These are phyloP conservation scores for Torulaspora globosa DNA, from an alignment of 1,139 yeast genomes.

Conservation along the genomic window DNA sequence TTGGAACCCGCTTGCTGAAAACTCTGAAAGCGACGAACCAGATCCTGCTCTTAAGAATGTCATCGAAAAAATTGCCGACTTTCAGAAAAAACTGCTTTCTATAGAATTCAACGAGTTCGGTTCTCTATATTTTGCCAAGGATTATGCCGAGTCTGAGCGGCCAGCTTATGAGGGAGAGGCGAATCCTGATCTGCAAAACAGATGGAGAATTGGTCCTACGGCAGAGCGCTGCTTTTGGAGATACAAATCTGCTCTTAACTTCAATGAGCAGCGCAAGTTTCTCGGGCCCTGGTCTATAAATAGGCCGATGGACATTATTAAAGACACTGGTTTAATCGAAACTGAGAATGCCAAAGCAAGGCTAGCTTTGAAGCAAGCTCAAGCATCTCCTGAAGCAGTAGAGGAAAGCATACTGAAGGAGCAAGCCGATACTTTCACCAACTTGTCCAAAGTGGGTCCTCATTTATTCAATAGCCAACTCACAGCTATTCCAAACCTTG, in stretches of 20 bases:
- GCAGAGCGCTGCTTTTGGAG: constrained; percentile 76
- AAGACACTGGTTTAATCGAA: constrained; percentile 63
- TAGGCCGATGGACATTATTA: constrained; percentile 56
- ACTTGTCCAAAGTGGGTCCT: constrained; percentile 53
- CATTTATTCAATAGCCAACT: constrained; percentile 51
- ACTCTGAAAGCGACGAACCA: constrained; percentile 41
- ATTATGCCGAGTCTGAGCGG: constrained; percentile 42
- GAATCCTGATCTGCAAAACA: constrained; percentile 48
- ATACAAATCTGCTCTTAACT: constrained; percentile 49
- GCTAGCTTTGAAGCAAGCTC: constrained; percentile 53
- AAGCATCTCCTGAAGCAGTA: constrained; percentile 41
- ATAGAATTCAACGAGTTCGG: constrained; percentile 69
- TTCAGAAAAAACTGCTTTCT: constrained; percentile 50
- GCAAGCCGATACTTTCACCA: constrained; percentile 56
- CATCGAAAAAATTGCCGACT: constrained; percentile 57
- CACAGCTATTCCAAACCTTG: constrained; percentile 52
- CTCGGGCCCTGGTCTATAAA: constrained; percentile 74
- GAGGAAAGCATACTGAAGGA: constrained; percentile 45
- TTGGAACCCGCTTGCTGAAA: constrained; percentile 79
- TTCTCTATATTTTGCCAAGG: constrained; percentile 62
- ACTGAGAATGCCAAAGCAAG: constrained; percentile 57
- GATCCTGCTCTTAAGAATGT: constrained; percentile 51
- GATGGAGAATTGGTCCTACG: constrained; percentile 93
- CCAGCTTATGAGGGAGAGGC: constrained; percentile 65
- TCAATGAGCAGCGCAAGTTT: constrained; percentile 40